Conservation (phyloP, 192 early-diverging fungal genomes). For the Backusella sp. region DNA sequence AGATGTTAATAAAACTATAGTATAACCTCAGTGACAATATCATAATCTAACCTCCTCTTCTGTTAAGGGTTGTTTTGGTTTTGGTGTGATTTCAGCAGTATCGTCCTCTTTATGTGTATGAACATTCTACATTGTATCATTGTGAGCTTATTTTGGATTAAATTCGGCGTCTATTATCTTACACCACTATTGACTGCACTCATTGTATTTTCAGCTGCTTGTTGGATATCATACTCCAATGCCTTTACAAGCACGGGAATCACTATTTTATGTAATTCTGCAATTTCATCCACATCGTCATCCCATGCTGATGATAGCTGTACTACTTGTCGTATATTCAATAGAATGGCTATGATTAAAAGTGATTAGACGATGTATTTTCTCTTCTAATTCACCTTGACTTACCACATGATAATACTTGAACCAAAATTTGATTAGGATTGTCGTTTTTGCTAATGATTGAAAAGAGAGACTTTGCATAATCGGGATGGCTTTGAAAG, state of each 20-base stretch:
- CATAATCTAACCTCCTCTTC: constrained; percentile 29
- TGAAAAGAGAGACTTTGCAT: constrained; percentile 49
- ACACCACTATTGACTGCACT: constrained; percentile 39
- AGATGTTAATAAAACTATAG: neutral
- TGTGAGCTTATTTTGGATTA: neutral
- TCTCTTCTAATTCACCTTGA: neutral
- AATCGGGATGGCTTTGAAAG: constrained; percentile 58
- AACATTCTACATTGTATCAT: neutral
- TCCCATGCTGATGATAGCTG: constrained; percentile 32
- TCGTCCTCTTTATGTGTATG: constrained; percentile 1
- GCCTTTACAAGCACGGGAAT: constrained; percentile 45
- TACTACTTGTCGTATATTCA: constrained; percentile 48
- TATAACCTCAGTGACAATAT: neutral
- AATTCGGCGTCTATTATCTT: constrained; percentile 13
- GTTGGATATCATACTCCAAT: constrained; percentile 50
- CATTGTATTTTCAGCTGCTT: constrained; percentile 43
- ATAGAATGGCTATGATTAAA: constrained; percentile 38
- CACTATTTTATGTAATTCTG: constrained; percentile 42
- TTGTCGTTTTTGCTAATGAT: constrained; percentile 36
- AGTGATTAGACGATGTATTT: no score
- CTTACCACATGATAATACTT: constrained; percentile 65
- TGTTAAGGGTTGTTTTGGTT: constrained; percentile 35
- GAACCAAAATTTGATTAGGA: constrained; percentile 61
- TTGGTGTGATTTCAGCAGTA: constrained; percentile 35
- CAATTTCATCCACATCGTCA: constrained; percentile 31